These are phyloP conservation scores for Schizothecium vesticola DNA, from an alignment of 495 filamentous ascomycete genomes.

Conservation along the genomic window DNA sequence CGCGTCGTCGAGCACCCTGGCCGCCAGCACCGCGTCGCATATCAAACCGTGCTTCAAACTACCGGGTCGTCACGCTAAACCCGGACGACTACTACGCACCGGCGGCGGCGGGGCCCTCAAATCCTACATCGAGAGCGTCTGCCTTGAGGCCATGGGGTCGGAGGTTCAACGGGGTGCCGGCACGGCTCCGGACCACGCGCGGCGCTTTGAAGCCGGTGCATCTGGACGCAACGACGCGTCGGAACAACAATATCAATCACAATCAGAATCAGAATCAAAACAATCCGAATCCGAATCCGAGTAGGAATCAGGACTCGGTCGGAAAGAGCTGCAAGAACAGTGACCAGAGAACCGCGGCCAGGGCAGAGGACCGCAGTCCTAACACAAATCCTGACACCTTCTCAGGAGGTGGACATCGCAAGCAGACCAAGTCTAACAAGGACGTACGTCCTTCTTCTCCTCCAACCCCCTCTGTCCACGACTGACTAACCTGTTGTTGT, in stretches of 20 bases:
- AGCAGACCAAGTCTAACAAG: not conserved
- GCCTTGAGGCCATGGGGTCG: slow-evolving; percentile 25
- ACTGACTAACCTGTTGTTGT: not conserved
- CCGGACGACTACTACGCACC: slow-evolving; percentile 30
- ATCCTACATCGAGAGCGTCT: slow-evolving; percentile 41
- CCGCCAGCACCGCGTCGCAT: slow-evolving; percentile 34
- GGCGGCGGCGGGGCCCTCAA: slow-evolving; percentile 26
- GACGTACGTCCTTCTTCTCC: not conserved
- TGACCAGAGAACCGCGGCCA: not conserved
- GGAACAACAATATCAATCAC: slow-evolving; percentile 21
- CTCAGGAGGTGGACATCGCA: not conserved
- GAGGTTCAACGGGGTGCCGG: slow-evolving; percentile 17
- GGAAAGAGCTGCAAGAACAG: not conserved
- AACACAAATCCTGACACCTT: not conserved
- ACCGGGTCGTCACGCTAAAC: slow-evolving; percentile 41
- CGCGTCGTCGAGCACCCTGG: slow-evolving; percentile 36
- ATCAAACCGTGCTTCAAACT: slow-evolving; percentile 48
- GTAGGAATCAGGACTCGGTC: not conserved
- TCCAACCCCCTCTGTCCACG: not conserved
- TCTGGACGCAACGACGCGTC: slow-evolving; percentile 32
- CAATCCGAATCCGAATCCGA: slow-evolving; percentile 6
- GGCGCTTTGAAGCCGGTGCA: slow-evolving; percentile 44
- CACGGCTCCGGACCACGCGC: slow-evolving; percentile 38
- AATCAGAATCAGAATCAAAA: slow-evolving; percentile 8
- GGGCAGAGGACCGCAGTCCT: not conserved